Conservation (phyloP, 1,139 yeast species). For the Candida sp. region DNA sequence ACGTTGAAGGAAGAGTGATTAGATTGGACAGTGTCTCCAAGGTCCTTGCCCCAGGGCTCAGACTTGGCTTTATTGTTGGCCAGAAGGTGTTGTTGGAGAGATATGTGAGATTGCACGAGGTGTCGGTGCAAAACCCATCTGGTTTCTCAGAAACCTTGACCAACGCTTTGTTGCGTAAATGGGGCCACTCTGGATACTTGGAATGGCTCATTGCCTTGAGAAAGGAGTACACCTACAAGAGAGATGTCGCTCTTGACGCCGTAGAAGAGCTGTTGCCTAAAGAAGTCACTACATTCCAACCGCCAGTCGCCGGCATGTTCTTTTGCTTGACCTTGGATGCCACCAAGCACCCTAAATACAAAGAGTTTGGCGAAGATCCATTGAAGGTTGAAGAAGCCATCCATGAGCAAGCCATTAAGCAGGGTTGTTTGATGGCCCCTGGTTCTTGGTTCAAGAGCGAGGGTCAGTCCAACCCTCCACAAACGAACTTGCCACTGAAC, state of each 20-base stretch:
- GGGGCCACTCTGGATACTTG: constrained; percentile 59
- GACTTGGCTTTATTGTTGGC: constrained; percentile 92
- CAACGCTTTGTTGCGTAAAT: constrained; percentile 54
- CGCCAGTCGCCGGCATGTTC: constrained; percentile 96
- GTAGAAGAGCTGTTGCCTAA: constrained; percentile 63
- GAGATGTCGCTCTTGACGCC: constrained; percentile 76
- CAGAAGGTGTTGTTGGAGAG: constrained; percentile 71
- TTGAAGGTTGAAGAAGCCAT: constrained; percentile 63
- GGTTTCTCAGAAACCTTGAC: constrained; percentile 81
- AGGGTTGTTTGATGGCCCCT: constrained; percentile 80
- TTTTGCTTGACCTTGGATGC: constrained; percentile 81
- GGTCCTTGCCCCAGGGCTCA: constrained; percentile 90
- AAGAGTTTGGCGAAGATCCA: constrained; percentile 57
- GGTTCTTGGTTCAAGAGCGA: constrained; percentile 85
- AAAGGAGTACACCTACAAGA: constrained; percentile 75
- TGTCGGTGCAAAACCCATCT: constrained; percentile 78
- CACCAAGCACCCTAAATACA: constrained; percentile 75
- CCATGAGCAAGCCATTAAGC: constrained; percentile 65
- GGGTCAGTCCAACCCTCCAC: constrained; percentile 56
- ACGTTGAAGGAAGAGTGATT: constrained; percentile 88
- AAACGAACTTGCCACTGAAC: constrained; percentile 34
- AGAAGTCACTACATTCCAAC: constrained; percentile 55
- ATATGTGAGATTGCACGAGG: constrained; percentile 77
- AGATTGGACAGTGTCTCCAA: constrained; percentile 93
- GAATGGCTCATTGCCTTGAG: constrained; percentile 92